Percentiles rank a stretch among this genome's conserved stretches.
phyloP scores from a whole-genome alignment of 352 stramenopile species.

The Phytophthora crassamura region DNA sequence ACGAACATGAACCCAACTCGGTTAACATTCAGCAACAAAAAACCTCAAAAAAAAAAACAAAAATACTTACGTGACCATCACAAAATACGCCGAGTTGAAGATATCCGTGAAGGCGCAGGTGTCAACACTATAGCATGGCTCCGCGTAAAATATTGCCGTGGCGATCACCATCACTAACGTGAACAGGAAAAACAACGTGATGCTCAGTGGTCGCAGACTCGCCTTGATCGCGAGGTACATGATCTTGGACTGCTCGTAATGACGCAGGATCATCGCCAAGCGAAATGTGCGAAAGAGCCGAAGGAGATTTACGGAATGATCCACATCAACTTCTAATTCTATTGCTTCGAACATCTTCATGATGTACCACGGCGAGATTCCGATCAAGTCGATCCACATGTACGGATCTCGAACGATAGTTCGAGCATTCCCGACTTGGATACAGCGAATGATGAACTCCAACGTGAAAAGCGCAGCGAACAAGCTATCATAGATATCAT shows the following conservation, averaged over 20 bases:
- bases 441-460: constrained; percentile 53
- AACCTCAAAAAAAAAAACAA: not conserved
- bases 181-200: constrained; percentile 82
- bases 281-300: constrained; percentile 61
- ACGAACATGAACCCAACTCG: no score
- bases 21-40: not conserved
- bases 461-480: constrained; percentile 64
- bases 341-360: constrained; percentile 32
- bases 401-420: constrained; percentile 44
- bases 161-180: constrained; percentile 79
- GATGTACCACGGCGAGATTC: constrained; percentile 66
- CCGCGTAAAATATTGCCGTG: constrained; percentile 76
- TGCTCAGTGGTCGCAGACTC: constrained; percentile 61
- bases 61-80: constrained; percentile 81
- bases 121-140: constrained; percentile 79
- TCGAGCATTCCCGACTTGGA: constrained; percentile 35
- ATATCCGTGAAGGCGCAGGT: constrained; percentile 86
- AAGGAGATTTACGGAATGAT: constrained; percentile 48
- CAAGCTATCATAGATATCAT: constrained; percentile 44
- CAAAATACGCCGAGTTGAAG: constrained; percentile 86
- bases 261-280: constrained; percentile 56
- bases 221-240: constrained; percentile 60
- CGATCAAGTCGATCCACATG: constrained; percentile 63
- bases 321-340: constrained; percentile 5
- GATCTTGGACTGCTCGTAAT: constrained; percentile 69